phyloP scores from a whole-genome alignment of 1,284 basidiomycete species.

The Naganishia liquefaciens region DNA sequence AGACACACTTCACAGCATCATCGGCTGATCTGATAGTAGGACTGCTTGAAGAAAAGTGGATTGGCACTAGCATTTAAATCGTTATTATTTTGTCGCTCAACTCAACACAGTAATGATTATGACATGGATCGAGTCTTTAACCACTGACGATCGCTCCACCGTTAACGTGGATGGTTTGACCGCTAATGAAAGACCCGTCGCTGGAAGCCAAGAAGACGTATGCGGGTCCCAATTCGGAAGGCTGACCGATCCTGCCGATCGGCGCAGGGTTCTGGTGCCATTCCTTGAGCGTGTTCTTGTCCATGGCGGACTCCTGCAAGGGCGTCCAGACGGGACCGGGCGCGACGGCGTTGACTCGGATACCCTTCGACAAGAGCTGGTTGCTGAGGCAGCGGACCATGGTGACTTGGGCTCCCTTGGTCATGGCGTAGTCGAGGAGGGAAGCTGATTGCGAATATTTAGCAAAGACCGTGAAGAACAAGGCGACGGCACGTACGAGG shows the following conservation, averaged over 20 bases:
- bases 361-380: conserved; percentile 62
- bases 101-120: too few relatives aligned
- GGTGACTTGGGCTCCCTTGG: conserved; percentile 62
- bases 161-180: conserved; percentile 52
- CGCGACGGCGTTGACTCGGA: conserved; percentile 48
- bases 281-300: conserved; percentile 42
- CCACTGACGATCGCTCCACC: conserved; percentile 41
- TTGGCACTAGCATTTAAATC: too few relatives aligned
- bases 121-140: too few relatives aligned
- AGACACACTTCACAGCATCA: too few relatives aligned
- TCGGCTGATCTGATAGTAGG: too few relatives aligned
- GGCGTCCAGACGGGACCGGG: conserved; percentile 48
- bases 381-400: conserved; percentile 63
- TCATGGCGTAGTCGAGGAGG: conserved; percentile 62
- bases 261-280: conserved; percentile 48
- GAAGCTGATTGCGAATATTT: conserved; percentile 44
- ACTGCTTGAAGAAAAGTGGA: too few relatives aligned
- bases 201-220: conserved; percentile 52
- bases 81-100: too few relatives aligned
- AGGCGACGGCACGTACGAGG: conserved; percentile 41
- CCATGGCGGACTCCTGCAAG: conserved; percentile 50
- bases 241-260: conserved; percentile 53
- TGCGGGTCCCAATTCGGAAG: conserved; percentile 51
- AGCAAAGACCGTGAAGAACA: conserved; percentile 40
- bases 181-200: conserved; percentile 50